These are phyloP conservation scores for Irpex lacteus DNA, from an alignment of 1,284 basidiomycete genomes.

Conservation along the genomic window DNA sequence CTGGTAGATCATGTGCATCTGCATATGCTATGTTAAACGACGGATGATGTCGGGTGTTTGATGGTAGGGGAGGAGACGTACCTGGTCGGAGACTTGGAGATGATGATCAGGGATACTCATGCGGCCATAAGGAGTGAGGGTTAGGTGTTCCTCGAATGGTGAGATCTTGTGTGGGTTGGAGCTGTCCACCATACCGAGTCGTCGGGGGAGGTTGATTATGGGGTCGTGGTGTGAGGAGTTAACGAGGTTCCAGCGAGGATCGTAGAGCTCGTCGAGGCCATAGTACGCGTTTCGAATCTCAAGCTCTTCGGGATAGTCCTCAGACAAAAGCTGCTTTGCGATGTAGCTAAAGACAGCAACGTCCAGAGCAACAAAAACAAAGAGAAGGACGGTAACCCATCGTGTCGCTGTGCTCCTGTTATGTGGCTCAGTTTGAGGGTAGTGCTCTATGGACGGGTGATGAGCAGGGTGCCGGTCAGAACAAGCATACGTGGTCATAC, in stretches of 20 bases:
- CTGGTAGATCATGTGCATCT: conserved; percentile 23
- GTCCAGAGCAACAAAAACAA: conserved; percentile 11
- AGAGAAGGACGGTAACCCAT: conserved; percentile 6
- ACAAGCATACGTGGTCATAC: background rate
- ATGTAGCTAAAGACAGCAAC: conserved; percentile 18
- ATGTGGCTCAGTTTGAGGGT: background rate
- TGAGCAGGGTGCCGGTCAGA: background rate
- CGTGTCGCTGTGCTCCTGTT: background rate
- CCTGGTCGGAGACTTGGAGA: conserved; percentile 17
- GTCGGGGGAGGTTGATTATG: conserved; percentile 22
- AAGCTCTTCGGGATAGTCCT: conserved; percentile 16
- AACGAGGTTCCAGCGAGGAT: conserved; percentile 12
- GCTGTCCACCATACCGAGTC: conserved; percentile 21
- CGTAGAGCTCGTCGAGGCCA: conserved; percentile 25
- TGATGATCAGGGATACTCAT: conserved; percentile 23
- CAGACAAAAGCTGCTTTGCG: conserved; percentile 12
- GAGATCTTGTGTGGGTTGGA: conserved; percentile 18
- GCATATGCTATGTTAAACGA: background rate
- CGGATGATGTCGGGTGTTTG: background rate
- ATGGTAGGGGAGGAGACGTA: conserved; percentile 5
- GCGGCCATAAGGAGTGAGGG: conserved; percentile 19
- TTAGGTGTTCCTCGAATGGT: conserved; percentile 24
- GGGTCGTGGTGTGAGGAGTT: conserved; percentile 20
- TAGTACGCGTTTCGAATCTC: conserved; percentile 23
- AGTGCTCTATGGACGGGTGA: background rate